Conservation (phyloP, 345 rosid genomes). For the Euphorbia tirucalli region DNA sequence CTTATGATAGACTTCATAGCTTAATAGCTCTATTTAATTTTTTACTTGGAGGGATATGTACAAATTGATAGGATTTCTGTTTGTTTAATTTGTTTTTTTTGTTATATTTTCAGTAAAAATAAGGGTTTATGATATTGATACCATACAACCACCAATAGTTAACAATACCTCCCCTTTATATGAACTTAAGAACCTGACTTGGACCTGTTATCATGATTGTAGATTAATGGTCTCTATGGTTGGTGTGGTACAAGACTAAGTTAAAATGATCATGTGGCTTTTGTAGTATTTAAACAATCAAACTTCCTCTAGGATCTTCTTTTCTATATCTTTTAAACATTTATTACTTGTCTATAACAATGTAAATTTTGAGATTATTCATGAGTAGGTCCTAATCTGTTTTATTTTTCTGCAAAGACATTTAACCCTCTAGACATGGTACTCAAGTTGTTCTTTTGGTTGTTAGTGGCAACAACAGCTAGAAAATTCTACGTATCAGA, state of each 20-base stretch:
- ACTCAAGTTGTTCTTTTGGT: slow-evolving; percentile 31
- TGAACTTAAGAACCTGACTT: background rate
- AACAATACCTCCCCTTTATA: background rate
- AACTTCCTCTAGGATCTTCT: background rate
- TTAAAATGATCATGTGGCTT: background rate
- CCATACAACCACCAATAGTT: background rate
- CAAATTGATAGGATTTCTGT: background rate
- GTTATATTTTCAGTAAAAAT: background rate
- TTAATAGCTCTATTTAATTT: background rate
- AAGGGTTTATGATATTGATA: background rate
- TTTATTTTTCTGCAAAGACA: background rate
- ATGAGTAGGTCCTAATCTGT: background rate
- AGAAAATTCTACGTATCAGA: slow-evolving; percentile 66
- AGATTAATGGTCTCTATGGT: background rate
- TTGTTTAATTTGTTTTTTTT: background rate
- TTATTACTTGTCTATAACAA: background rate
- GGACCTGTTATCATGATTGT: background rate
- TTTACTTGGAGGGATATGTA: background rate
- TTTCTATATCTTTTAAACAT: background rate
- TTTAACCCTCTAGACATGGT: background rate
- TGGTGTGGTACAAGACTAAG: background rate
- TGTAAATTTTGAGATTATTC: background rate
- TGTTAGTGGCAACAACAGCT: slow-evolving; percentile 64
- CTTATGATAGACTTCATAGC: background rate
- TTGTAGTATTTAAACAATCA: background rate